Evolutionary conservation across 177 flowering plant genomes (phyloP).

Genomic region (Telopea speciosissima): DNA sequence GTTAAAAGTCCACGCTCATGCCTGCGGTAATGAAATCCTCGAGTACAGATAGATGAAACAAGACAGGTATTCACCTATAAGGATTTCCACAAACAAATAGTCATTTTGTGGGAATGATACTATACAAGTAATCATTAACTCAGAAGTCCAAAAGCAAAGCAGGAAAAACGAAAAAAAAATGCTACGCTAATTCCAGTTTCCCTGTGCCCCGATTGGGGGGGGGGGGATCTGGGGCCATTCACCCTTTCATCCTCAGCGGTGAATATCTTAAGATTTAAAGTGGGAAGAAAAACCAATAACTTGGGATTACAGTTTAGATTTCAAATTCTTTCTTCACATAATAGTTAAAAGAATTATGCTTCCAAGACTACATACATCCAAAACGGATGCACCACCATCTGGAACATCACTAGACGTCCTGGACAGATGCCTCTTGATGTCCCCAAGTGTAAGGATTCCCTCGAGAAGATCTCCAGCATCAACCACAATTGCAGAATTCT

Average conservation of each 20-base stretch:
- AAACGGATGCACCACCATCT: slow-evolving; percentile 29
- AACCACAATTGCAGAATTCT: slow-evolving; percentile 68
- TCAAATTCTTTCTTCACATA: background rate
- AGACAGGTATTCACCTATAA: slow-evolving; percentile 52
- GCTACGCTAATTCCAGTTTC: background rate
- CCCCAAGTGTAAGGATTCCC: slow-evolving; percentile 90
- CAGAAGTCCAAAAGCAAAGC: background rate
- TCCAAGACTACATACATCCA: slow-evolving; percentile 51
- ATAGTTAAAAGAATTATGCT: background rate
- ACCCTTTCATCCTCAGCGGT: too few species aligned
- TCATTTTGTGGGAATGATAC: background rate
- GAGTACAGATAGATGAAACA: slow-evolving; percentile 76
- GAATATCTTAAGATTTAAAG: too few species aligned
- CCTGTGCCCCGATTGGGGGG: too few species aligned
- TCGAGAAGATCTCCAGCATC: slow-evolving; percentile 70
- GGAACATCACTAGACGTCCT: slow-evolving; percentile 36
- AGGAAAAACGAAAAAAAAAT: background rate
- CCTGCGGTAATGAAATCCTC: slow-evolving; percentile 75
- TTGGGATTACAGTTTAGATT: background rate
- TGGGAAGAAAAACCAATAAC: background rate
- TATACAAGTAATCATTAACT: background rate
- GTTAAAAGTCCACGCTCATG: slow-evolving; percentile 69
- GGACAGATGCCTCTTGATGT: slow-evolving; percentile 51
- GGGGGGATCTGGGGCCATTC: too few species aligned
- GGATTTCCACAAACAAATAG: background rate